Percentiles rank a stretch among this genome's conserved stretches.
phyloP scores from a whole-genome alignment of 2,329 filamentous ascomycete genomes.

The Pseudocercospora vitis region DNA sequence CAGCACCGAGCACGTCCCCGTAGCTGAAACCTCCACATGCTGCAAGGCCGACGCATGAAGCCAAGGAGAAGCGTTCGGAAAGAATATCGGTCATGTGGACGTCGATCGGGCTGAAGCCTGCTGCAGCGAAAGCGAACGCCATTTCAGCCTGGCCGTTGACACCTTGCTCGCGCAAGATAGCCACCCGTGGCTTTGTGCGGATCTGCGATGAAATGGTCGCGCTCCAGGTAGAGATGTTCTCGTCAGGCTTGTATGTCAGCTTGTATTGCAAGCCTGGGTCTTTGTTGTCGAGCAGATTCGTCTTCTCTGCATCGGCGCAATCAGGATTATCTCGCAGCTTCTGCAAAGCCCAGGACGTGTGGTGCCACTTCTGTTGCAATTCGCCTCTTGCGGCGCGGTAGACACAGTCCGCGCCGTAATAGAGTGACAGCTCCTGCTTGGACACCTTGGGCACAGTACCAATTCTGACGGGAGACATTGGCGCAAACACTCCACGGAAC shows the following conservation, averaged over 20 bases:
- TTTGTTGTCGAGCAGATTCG: slow-evolving; percentile 68
- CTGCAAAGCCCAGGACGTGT: slow-evolving; percentile 89
- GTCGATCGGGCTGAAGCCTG: slow-evolving; percentile 88
- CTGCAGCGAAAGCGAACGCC: slow-evolving; percentile 90
- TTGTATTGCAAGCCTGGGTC: slow-evolving; percentile 85
- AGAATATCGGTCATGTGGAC: slow-evolving; percentile 95
- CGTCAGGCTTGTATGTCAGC: slow-evolving; percentile 75
- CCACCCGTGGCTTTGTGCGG: slow-evolving; percentile 70
- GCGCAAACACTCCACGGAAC: slow-evolving; percentile 85
- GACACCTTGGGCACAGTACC: slow-evolving; percentile 68
- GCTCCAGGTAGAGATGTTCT: slow-evolving; percentile 70
- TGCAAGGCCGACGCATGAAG: slow-evolving; percentile 81
- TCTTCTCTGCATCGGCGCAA: slow-evolving; percentile 82
- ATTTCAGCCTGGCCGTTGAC: slow-evolving; percentile 97
- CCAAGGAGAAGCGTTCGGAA: slow-evolving; percentile 73
- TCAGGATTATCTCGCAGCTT: slow-evolving; percentile 81
- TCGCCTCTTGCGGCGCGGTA: slow-evolving; percentile 67
- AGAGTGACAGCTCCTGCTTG: slow-evolving; percentile 76
- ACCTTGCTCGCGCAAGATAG: slow-evolving; percentile 91
- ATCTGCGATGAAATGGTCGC: slow-evolving; percentile 62
- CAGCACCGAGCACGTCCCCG: slow-evolving; percentile 88
- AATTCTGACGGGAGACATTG: slow-evolving; percentile 79
- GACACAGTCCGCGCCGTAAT: slow-evolving; percentile 67
- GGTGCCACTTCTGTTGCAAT: slow-evolving; percentile 85
- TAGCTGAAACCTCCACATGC: slow-evolving; percentile 98